Evolutionary conservation across 2,329 filamentous ascomycete genomes (phyloP), one percentile per base, ranked within the genome.

Genomic region (Aspergillus brunneoviolaceus): DNA sequence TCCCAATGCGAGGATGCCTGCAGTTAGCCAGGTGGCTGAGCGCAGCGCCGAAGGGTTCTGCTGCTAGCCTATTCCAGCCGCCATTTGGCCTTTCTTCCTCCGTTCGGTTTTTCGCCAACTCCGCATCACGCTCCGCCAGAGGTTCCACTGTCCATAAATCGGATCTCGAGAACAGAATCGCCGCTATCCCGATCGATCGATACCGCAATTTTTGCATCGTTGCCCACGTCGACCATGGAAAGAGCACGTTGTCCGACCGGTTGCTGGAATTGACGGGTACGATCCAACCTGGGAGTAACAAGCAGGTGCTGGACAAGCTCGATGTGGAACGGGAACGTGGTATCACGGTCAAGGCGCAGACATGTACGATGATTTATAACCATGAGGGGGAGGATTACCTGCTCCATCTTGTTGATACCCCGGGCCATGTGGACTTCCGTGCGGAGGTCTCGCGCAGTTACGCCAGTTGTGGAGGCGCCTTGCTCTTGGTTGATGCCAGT

Each of bases 321-420:
- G 95, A 99, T 74, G 95, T 99, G 58, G 95, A 99, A 79, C 85
- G 95, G 55, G 92, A 98, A 77, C 87, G 95, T 45, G 95, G 95
- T 63, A 99, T 99, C 74, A 99, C 95, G 0, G 95, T 99, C 75
- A 99, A 99, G 81, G 95, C 95, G 58, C 95, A 99, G 81, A 98
- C 95, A 59, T 98, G 95, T 78, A 95, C 89, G 58, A 99, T 99
- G 95, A 85, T 99, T 55, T 96, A 97, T 81, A 92, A 89, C 29
- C 82, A 96, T 78, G 81, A 89, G 19, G 93, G 90, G 16, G 81
- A 89, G 33, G 95, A 99, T 76, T 98, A 98, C 74, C 84, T 99
- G 59, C 82, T 99, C 31, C 95, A 99, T 77, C 84, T 99, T 29
- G 93, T 99, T 59, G 95, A 99, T 76, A 99, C 95, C 0, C 95